Evolutionary conservation across 2,329 filamentous ascomycete genomes (phyloP), one percentile per base, ranked within the genome.

Genomic region (Chaetothyriales sp.): DNA sequence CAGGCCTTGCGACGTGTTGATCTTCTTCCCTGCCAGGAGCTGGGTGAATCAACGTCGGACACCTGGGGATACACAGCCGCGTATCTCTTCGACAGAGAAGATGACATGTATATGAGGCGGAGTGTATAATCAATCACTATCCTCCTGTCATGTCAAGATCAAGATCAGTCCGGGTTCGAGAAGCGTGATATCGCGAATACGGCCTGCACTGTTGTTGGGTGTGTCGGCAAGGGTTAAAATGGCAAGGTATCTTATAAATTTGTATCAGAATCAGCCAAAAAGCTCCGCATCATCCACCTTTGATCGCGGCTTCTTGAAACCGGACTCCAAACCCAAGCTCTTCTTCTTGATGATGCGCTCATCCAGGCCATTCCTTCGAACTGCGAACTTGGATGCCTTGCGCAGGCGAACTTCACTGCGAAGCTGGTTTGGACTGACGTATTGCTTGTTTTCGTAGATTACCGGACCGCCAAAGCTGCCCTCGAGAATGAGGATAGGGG

Each of bases 401-500:
- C 77, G 74, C 68, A 79, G 73, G 60, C 86, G 76, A 59, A 94
- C 68, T 57, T 96, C 92, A 43, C 86, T 75, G 58, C 92, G 77
- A 57, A 96, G 80, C 70, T 95, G 86, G 77, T 98, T 98, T 8
- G 92, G 92, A 59, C 84, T 92, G 49, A 98, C 86, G 62, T 95
- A 98, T 66, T 95, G 84, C 75, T 87, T 92, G 73, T 96, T 96
- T 74, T 96, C 87, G 70, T 94, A 98, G 63, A 98, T 93, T 57
- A 96, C 87, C 2, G 92, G 90, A 0, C 92, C 92, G 49, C 90
- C 90, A 61, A 98, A 96, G 54, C 85, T 89, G 44, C 87, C 88
- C 66, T 98, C 92, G 60, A 94, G 81, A 59, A 96, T 95, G 51
- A 96, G 81, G 58, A 95, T 95, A 0, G 92, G 90, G 22, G 88